These are phyloP conservation scores for Piper betle DNA, from an alignment of 164 flowering plant genomes.

Conservation along the genomic window DNA sequence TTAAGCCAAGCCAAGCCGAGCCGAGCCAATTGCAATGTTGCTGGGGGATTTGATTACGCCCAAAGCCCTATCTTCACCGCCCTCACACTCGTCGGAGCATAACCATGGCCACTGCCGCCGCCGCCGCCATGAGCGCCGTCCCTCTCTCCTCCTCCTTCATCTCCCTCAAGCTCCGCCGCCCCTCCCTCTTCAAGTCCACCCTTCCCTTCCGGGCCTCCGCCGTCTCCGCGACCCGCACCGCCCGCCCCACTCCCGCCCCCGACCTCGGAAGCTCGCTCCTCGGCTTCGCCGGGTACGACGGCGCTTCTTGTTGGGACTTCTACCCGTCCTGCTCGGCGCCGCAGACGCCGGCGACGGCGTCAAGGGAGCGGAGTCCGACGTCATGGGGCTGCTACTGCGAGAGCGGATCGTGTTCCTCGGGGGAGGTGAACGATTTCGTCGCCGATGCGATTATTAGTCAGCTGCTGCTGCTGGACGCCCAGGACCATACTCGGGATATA, in stretches of 20 bases:
- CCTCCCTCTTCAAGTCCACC: background rate
- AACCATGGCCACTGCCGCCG: background rate
- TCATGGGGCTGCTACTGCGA: constrained; percentile 59
- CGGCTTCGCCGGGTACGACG: constrained; percentile 4
- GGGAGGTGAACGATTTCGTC: constrained; percentile 59
- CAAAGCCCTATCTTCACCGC: too few species aligned
- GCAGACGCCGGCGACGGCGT: constrained; percentile 38
- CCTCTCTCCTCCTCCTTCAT: constrained; percentile 5
- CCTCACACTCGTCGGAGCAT: too few species aligned
- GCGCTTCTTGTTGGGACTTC: constrained; percentile 1
- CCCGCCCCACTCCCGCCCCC: constrained; percentile 3
- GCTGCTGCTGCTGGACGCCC: constrained; percentile 68
- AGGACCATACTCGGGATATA: constrained; percentile 70
- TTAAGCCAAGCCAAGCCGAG: too few species aligned
- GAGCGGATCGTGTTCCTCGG: constrained; percentile 87
- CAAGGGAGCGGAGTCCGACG: constrained; percentile 55
- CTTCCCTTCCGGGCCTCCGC: constrained; percentile 2
- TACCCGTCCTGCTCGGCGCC: constrained; percentile 17
- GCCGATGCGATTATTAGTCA: constrained; percentile 84
- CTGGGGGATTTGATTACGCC: too few species aligned
- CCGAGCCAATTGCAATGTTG: too few species aligned
- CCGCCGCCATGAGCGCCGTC: constrained; percentile 14
- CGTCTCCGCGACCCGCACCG: constrained; percentile 4
- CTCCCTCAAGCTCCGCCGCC: background rate
- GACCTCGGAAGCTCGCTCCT: constrained; percentile 1